phyloP scores from a whole-genome alignment of 441 rosid species.

The Adansonia grandidieri region DNA sequence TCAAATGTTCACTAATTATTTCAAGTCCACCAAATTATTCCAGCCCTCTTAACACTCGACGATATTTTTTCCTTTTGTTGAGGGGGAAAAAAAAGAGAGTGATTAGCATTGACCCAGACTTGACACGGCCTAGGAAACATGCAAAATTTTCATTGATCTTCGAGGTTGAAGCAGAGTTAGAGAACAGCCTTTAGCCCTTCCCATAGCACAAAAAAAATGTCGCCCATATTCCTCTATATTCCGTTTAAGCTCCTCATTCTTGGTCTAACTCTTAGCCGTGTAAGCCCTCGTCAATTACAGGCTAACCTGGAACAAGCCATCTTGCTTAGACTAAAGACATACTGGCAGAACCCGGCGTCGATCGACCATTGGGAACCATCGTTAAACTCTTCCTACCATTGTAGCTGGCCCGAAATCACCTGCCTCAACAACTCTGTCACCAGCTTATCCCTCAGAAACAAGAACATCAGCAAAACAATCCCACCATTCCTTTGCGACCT shows the following conservation, averaged over 20 bases:
- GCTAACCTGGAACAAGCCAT: conserved; percentile 40
- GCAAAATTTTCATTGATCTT: too few relatives aligned
- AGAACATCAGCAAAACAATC: conserved; percentile 27
- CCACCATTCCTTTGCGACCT: conserved; percentile 63
- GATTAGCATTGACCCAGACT: too few relatives aligned
- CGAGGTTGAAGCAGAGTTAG: too few relatives aligned
- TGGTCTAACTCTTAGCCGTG: conserved; percentile 30
- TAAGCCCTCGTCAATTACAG: conserved; percentile 19
- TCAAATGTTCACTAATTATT: too few relatives aligned
- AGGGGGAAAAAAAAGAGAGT: too few relatives aligned
- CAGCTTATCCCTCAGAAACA: not conserved
- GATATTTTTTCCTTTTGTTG: too few relatives aligned
- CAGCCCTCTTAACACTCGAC: too few relatives aligned
- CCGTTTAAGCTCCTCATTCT: not conserved
- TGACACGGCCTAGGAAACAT: too few relatives aligned
- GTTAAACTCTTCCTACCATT: conserved; percentile 39
- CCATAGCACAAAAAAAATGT: too few relatives aligned
- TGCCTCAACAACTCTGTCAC: conserved; percentile 47
- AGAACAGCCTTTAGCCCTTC: too few relatives aligned
- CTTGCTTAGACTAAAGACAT: conserved; percentile 43
- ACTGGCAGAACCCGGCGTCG: conserved; percentile 46
- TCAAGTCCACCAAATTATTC: too few relatives aligned
- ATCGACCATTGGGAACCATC: conserved; percentile 46
- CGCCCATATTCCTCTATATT: conserved; percentile 22
- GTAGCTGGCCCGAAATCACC: conserved; percentile 58